Base-by-base conservation (phyloP, 805 yeast species). In the Teunomyces lycoperdinae region DNA sequence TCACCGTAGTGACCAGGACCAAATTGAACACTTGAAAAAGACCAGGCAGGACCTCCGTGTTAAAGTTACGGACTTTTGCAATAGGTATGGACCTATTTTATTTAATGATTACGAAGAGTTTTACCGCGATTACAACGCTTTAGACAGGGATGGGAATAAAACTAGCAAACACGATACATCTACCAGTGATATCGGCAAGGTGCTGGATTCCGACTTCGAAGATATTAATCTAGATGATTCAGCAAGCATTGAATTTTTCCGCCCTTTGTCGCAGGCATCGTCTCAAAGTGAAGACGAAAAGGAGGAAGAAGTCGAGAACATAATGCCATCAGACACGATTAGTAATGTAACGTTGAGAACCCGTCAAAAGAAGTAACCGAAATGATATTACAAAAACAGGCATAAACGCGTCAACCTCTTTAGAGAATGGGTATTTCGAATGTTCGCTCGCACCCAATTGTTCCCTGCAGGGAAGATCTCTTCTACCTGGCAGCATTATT, bases 91-190 rank as follows among this genome's bases (percentile, higher is more conserved):
- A 6, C 74, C 74, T 2, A 58, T 54, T 36, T 57, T 71, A 50
- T 72, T 70, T 48, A 69, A 67, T 10, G 77, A 71, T 51, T 72
- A 61, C 49, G 62, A 61, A 36, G 52, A 57, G 42, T 63, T 71
- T 42, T 68, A 68, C 47, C 48, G 56, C n/a, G 56, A 58, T 47
- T 68, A 62, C 53, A 47, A 50, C 20, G 46, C 44, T 13, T 9
- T 45, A 35, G 49, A 46, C 14, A 31, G 28, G 27, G 29, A 46
- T 9, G 29, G 39, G 3, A 50, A 47, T 20, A 20, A 20, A 5
- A 20, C 24, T 20, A 20, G 6, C 24, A 20, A 20, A 20, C 6
- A 20, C 6, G 24, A 20, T 20, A 20, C 6, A 20, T 20, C 6
- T 20, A 20, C 5, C 24, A 20, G 4, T 20, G 6, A 20, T 5